phyloP scores from a whole-genome alignment of 495 filamentous ascomycete genomes.

The Penicillium fimorum region DNA sequence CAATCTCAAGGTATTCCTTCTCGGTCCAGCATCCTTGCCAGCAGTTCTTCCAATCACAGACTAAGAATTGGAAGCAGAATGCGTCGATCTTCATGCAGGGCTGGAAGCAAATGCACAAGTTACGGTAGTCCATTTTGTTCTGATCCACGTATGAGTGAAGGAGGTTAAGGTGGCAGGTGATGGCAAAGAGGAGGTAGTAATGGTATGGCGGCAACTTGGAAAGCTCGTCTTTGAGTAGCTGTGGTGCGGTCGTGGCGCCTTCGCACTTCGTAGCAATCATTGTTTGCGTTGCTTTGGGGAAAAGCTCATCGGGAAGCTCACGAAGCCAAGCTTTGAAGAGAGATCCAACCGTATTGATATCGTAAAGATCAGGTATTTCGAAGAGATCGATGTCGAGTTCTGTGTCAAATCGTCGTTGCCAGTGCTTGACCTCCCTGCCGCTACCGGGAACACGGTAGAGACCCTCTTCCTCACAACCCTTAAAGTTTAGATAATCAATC shows the following conservation, averaged over 20 bases:
- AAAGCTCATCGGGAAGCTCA: slow-evolving; percentile 87
- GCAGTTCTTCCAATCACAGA: slow-evolving; percentile 88
- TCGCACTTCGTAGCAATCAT: slow-evolving; percentile 71
- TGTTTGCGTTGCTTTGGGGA: slow-evolving; percentile 76
- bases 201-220: slow-evolving; percentile 88
- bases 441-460: slow-evolving; percentile 86
- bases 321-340: slow-evolving; percentile 92
- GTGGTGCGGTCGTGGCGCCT: slow-evolving; percentile 72
- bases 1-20: slow-evolving; percentile 69
- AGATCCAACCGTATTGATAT: slow-evolving; percentile 90
- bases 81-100: slow-evolving; percentile 89
- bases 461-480: slow-evolving; percentile 85
- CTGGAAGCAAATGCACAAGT: slow-evolving; percentile 92
- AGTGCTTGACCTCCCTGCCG: slow-evolving; percentile 77
- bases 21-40: slow-evolving; percentile 97
- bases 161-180: slow-evolving; percentile 88
- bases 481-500: slow-evolving; percentile 91
- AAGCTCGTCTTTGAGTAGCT: slow-evolving; percentile 81
- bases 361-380: slow-evolving; percentile 76
- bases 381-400: slow-evolving; percentile 86
- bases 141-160: slow-evolving; percentile 80
- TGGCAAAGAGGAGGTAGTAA: slow-evolving; percentile 93
- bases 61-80: slow-evolving; percentile 87
- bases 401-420: slow-evolving; percentile 84
- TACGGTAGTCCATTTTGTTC: slow-evolving; percentile 93